Percentiles rank a stretch among this genome's conserved stretches.
These are phyloP conservation scores for Seminavis robusta DNA, from an alignment of 108 stramenopile genomes.

Conservation along the genomic window DNA sequence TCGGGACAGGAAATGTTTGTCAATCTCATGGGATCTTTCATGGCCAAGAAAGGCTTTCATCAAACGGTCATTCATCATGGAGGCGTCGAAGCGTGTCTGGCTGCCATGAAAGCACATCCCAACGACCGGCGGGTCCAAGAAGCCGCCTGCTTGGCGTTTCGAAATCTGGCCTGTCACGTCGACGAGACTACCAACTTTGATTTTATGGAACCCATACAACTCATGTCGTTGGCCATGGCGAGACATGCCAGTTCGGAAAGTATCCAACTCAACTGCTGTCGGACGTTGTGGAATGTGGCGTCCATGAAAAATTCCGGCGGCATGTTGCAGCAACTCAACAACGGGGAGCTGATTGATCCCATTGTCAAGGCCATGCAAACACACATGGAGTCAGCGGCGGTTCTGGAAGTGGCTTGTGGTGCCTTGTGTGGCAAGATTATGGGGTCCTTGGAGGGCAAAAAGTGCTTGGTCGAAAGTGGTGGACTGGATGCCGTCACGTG, in stretches of 20 bases:
- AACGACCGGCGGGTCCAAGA: conserved; percentile 28
- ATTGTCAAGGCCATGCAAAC: conserved; percentile 50
- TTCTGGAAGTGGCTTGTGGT: conserved; percentile 48
- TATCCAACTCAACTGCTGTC: conserved; percentile 29
- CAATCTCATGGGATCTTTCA: conserved; percentile 12
- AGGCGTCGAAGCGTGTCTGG: conserved; percentile 9
- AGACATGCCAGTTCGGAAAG: conserved; percentile 4
- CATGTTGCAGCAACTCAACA: background rate
- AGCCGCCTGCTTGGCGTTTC: conserved; percentile 20
- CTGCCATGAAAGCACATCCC: conserved; percentile 1
- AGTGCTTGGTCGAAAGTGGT: conserved; percentile 29
- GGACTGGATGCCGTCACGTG: conserved; percentile 51
- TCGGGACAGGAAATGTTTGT: conserved; percentile 10
- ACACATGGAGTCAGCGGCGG: conserved; percentile 37
- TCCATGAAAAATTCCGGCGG: conserved; percentile 4
- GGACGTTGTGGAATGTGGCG: conserved; percentile 22
- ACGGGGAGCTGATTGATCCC: conserved; percentile 13
- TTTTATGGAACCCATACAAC: conserved; percentile 3
- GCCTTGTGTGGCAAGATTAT: conserved; percentile 31
- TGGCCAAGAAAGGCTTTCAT: background rate
- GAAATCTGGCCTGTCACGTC: conserved; percentile 26
- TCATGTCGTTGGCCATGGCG: conserved; percentile 22
- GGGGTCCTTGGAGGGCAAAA: conserved; percentile 31
- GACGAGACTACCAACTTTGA: conserved; percentile 11
- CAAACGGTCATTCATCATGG: conserved; percentile 17